These are phyloP conservation scores for Calophaca sinica DNA, from an alignment of 306 rosid species.

Conservation along the genomic window DNA sequence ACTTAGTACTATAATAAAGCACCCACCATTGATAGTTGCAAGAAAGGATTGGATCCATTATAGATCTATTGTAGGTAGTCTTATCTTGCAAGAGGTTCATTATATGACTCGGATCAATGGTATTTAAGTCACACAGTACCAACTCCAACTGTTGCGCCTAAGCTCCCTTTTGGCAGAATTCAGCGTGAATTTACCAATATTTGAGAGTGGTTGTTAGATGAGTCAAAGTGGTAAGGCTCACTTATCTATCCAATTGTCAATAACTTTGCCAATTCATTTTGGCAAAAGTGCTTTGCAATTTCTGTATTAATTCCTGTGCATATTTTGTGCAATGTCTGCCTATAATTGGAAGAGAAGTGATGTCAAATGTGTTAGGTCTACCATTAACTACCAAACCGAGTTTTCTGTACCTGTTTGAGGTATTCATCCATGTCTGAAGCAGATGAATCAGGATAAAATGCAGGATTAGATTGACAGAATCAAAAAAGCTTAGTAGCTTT, in stretches of 20 bases:
- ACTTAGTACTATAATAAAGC: constrained; percentile 2
- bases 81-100: not conserved
- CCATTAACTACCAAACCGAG: not conserved
- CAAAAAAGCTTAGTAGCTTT: too few relatives aligned
- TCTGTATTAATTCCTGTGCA: too few relatives aligned
- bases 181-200: not conserved
- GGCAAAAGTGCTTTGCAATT: too few relatives aligned
- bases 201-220: not conserved
- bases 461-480: too few relatives aligned
- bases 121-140: not conserved
- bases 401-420: too few relatives aligned
- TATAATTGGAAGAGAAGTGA: constrained; percentile 24
- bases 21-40: not conserved
- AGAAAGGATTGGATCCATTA: not conserved
- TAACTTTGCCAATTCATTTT: too few relatives aligned
- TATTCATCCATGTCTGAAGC: too few relatives aligned
- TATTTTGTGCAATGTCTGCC: constrained; percentile 11
- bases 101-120: not conserved
- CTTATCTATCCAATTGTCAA: not conserved
- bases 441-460: too few relatives aligned
- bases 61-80: not conserved
- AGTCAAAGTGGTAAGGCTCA: not conserved
- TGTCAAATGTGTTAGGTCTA: not conserved
- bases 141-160: not conserved
- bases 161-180: not conserved